A percentile compares a stretch with the other conserved stretches of the same genome.
phyloP scores from a whole-genome alignment of 192 early-diverging fungal genomes.

The Mortierella claussenii region DNA sequence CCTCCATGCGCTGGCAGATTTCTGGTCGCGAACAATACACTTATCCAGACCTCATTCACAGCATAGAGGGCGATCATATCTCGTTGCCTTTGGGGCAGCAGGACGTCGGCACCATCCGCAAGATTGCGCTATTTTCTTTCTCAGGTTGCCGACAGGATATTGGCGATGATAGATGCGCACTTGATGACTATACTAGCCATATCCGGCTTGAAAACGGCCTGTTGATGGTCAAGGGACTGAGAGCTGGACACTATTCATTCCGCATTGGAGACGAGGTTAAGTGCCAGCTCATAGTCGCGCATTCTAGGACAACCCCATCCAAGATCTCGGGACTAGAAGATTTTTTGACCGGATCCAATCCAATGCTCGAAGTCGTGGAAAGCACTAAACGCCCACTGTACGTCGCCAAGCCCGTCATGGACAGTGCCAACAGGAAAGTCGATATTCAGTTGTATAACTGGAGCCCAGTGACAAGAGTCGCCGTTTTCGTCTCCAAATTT shows the following conservation, averaged over 20 bases:
- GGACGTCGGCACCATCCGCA: constrained; percentile 18
- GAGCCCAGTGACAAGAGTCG: constrained; percentile 29
- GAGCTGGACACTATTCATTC: constrained; percentile 36
- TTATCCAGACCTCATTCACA: constrained; percentile 24
- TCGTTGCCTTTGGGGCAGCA: constrained; percentile 21
- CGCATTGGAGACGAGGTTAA: constrained; percentile 2
- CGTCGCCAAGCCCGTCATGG: background rate
- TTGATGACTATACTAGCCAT: constrained; percentile 29
- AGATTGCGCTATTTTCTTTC: constrained; percentile 26
- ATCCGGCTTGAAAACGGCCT: constrained; percentile 18
- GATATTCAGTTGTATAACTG: constrained; percentile 43
- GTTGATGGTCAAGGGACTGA: constrained; percentile 24
- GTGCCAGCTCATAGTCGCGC: constrained; percentile 1
- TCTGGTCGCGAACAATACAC: constrained; percentile 1
- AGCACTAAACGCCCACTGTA: constrained; percentile 27
- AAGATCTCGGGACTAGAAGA: constrained; percentile 34
- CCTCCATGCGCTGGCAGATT: constrained; percentile 14
- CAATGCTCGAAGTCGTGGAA: constrained; percentile 31
- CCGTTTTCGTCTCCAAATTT: constrained; percentile 27
- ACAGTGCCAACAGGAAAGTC: background rate
- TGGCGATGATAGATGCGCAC: background rate
- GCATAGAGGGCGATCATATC: constrained; percentile 19
- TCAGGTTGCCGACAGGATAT: background rate
- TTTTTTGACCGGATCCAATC: constrained; percentile 29
- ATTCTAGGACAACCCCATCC: constrained; percentile 5